phyloP scores from a whole-genome alignment of 2,329 filamentous ascomycete genomes.

The Monosporascus sp. region DNA sequence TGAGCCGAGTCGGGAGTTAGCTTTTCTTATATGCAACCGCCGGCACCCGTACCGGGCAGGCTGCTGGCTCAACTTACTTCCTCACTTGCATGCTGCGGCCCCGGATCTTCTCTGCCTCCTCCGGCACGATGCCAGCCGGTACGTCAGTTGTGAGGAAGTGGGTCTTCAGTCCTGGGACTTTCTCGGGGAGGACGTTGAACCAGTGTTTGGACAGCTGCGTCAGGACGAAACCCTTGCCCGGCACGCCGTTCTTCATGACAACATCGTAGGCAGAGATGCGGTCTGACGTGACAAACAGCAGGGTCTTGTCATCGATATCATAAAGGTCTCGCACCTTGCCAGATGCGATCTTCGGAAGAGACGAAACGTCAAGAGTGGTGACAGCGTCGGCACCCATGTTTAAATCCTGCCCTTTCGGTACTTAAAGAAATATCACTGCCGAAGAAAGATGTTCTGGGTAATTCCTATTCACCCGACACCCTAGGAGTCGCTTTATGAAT shows the following conservation, averaged over 20 bases:
- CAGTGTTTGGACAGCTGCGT: constrained; percentile 44
- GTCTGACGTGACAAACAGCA: constrained; percentile 82
- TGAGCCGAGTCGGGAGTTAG: constrained; percentile 32
- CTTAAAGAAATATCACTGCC: background rate
- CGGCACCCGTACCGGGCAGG: no score
- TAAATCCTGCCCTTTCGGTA: background rate
- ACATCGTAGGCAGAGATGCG: constrained; percentile 89
- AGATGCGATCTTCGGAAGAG: constrained; percentile 25
- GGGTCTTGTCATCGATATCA: constrained; percentile 59
- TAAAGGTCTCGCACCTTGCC: constrained; percentile 80
- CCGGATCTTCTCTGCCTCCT: constrained; percentile 47
- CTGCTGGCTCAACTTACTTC: constrained; percentile 26
- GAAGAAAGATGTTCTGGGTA: no score
- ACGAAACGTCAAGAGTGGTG: constrained; percentile 22
- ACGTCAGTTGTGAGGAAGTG: constrained; percentile 44
- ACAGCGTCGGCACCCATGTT: constrained; percentile 17
- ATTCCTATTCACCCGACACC: no score
- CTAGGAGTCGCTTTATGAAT: no score
- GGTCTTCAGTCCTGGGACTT: constrained; percentile 42
- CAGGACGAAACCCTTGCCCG: constrained; percentile 48
- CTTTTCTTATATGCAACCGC: background rate
- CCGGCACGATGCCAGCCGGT: constrained; percentile 26
- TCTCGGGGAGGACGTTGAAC: constrained; percentile 43
- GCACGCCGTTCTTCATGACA: constrained; percentile 51
- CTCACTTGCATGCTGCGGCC: constrained; percentile 73